Percentiles rank a stretch among this genome's conserved stretches.
phyloP scores from a whole-genome alignment of 2,329 filamentous ascomycete genomes.

The Fulvia fulva region DNA sequence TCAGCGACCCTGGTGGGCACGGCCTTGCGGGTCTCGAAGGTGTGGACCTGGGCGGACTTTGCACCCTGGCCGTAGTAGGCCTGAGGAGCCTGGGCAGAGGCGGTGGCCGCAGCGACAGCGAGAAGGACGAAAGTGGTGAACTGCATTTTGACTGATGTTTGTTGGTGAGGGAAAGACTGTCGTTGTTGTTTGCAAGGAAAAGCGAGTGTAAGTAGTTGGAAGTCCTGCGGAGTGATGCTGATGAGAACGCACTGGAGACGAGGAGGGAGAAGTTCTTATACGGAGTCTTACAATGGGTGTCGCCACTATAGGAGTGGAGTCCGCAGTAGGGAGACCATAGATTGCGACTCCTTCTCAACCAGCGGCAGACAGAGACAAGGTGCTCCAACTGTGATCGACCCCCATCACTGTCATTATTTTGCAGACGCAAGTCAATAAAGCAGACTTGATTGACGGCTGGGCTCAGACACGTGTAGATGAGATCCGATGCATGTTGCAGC shows the following conservation, averaged over 20 bases:
- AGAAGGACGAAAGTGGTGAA: conserved; percentile 17
- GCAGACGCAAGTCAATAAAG: neutral
- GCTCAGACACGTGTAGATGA: neutral
- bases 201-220: conserved; percentile 7
- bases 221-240: conserved; percentile 8
- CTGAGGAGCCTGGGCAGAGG: neutral
- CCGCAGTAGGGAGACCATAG: neutral
- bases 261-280: conserved; percentile 15
- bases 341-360: neutral
- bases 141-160: conserved; percentile 13
- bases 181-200: conserved; percentile 4
- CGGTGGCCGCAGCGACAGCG: conserved; percentile 13
- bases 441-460: neutral
- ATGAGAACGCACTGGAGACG: conserved; percentile 1
- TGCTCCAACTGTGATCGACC: neutral
- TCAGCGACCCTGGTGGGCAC: neutral
- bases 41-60: neutral
- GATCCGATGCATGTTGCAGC: neutral
- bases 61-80: neutral
- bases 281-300: neutral
- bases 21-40: neutral
- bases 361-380: neutral
- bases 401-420: neutral
- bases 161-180: neutral
- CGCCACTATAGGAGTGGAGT: neutral